Conservation (phyloP, 208 protist species). For the Tritrichomonas musculus region DNA sequence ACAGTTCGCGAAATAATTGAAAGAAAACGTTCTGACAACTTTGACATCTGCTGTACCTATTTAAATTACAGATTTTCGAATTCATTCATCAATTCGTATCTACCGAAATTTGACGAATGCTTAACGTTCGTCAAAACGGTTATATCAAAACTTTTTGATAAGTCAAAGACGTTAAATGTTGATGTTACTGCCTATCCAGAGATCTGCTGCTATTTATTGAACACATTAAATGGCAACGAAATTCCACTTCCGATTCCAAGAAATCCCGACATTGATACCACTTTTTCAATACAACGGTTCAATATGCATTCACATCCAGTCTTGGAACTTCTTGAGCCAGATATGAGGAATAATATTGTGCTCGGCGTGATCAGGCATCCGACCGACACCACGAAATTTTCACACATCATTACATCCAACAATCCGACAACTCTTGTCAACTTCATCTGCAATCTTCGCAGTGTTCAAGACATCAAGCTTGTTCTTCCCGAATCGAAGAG, state of each 20-base stretch:
- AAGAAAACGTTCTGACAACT: neutral
- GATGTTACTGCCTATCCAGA: too few relatives aligned
- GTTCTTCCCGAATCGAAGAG: neutral
- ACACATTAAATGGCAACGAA: too few relatives aligned
- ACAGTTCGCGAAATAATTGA: neutral
- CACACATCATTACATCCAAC: neutral
- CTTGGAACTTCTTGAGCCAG: neutral
- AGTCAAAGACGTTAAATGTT: neutral
- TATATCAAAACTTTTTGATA: neutral
- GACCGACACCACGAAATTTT: neutral
- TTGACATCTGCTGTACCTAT: neutral
- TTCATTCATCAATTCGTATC: too few relatives aligned
- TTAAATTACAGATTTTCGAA: too few relatives aligned
- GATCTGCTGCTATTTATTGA: too few relatives aligned
- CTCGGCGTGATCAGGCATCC: neutral
- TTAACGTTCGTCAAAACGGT: neutral
- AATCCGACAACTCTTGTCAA: too few relatives aligned
- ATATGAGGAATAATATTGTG: neutral
- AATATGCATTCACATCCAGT: too few relatives aligned
- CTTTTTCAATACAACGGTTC: too few relatives aligned
- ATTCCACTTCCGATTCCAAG: too few relatives aligned
- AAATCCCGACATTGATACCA: too few relatives aligned
- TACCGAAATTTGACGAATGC: neutral
- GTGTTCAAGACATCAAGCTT: neutral
- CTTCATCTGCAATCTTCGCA: neutral